These are phyloP conservation scores for Aeschynomene evenia DNA, from an alignment of 306 rosid genomes.

Conservation along the genomic window DNA sequence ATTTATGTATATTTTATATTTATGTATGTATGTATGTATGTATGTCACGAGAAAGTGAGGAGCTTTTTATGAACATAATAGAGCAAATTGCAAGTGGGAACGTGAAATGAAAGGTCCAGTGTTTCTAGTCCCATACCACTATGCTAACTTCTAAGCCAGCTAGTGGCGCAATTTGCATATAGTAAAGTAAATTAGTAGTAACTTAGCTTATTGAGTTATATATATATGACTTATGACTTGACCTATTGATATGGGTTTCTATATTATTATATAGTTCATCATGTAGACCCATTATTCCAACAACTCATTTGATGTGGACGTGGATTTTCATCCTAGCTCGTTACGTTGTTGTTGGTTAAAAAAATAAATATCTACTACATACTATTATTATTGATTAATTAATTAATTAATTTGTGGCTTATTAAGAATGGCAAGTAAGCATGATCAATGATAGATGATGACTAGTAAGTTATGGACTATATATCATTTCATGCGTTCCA, in stretches of 20 bases:
- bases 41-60: too few species aligned
- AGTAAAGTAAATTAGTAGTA: too few species aligned
- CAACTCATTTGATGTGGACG: neutral
- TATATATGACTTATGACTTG: neutral
- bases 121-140: conserved; percentile 13
- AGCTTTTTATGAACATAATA: too few species aligned
- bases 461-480: neutral
- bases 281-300: neutral
- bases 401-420: too few species aligned
- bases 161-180: neutral
- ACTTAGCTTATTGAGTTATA: too few species aligned
- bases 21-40: neutral
- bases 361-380: neutral
- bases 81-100: conserved; percentile 15
- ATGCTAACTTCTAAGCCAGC: neutral
- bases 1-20: neutral
- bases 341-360: too few species aligned
- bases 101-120: conserved; percentile 24
- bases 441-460: neutral
- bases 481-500: neutral
- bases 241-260: conserved; percentile 5
- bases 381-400: too few species aligned
- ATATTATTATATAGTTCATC: neutral
- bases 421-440: neutral
- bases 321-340: neutral